phyloP scores from a whole-genome alignment of 352 stramenopile genomes.

The Phytophthora europaea region DNA sequence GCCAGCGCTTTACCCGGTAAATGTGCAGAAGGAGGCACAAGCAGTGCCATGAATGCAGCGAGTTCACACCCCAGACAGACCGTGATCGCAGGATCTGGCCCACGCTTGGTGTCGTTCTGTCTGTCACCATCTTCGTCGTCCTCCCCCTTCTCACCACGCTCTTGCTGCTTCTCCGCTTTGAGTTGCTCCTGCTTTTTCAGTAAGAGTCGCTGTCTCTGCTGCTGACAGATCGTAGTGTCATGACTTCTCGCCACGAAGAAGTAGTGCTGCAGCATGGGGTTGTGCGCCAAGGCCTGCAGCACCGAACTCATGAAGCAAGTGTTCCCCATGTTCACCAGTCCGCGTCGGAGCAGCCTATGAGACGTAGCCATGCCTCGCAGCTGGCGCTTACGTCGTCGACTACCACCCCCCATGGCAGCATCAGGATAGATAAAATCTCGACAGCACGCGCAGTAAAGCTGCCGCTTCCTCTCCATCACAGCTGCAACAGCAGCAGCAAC shows the following conservation, averaged over 20 bases:
- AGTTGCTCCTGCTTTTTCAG: conserved; percentile 36
- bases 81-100: conserved; percentile 22
- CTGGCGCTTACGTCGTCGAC: conserved; percentile 35
- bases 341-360: conserved; percentile 47
- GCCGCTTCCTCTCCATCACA: conserved; percentile 51
- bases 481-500: conserved; percentile 49
- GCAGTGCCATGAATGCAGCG: conserved; percentile 49
- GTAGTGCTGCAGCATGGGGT: conserved; percentile 75
- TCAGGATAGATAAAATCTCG: conserved; percentile 73
- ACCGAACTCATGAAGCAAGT: conserved; percentile 90
- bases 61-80: conserved; percentile 78
- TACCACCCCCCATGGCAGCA: conserved; percentile 19
- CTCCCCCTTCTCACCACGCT: neutral
- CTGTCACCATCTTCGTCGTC: conserved; percentile 4
- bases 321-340: conserved; percentile 88
- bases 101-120: conserved; percentile 9
- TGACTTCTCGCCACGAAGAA: conserved; percentile 74
- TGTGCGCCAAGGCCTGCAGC: conserved; percentile 77
- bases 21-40: conserved; percentile 34
- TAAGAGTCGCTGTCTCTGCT: conserved; percentile 48
- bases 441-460: conserved; percentile 72
- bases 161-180: conserved; percentile 20
- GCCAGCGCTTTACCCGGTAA: conserved; percentile 10
- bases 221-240: conserved; percentile 72
- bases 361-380: conserved; percentile 20